phyloP scores from a whole-genome alignment of 805 yeast species.

The Torulaspora maleeae region DNA sequence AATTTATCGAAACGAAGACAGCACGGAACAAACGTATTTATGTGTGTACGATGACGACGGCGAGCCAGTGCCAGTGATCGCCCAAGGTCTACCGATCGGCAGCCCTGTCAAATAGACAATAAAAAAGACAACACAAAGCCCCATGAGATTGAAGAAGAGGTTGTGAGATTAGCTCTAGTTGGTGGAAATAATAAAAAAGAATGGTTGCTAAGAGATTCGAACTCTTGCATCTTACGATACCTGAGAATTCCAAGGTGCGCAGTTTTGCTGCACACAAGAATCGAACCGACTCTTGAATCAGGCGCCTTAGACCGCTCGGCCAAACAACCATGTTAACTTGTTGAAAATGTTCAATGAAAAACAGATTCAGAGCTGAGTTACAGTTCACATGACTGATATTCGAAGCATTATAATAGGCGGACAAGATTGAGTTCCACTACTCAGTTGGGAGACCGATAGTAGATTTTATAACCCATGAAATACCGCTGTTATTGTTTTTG shows the following conservation, averaged over 20 bases:
- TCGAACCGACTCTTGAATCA: slow-evolving; percentile 19
- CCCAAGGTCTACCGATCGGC: slow-evolving; percentile 17
- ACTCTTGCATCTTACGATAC: slow-evolving; percentile 27
- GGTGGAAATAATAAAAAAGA: slow-evolving; percentile 5
- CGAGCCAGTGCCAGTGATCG: slow-evolving; percentile 12
- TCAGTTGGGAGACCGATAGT: too few relatives aligned
- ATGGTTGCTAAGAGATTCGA: slow-evolving; percentile 27
- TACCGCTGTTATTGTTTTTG: too few relatives aligned
- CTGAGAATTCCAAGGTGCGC: slow-evolving; percentile 17
- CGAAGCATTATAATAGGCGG: too few relatives aligned
- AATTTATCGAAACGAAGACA: slow-evolving; percentile 15
- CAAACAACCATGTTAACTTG: slow-evolving; percentile 16
- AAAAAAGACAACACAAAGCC: background rate
- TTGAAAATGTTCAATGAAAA: background rate
- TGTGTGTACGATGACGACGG: slow-evolving; percentile 8
- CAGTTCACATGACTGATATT: too few relatives aligned
- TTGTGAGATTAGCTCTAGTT: background rate
- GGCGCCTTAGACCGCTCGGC: slow-evolving; percentile 28
- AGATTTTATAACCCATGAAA: too few relatives aligned
- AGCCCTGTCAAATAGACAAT: slow-evolving; percentile 13
- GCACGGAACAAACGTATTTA: slow-evolving; percentile 8
- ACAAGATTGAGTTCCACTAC: too few relatives aligned
- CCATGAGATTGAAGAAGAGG: too few relatives aligned
- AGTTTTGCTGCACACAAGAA: slow-evolving; percentile 13
- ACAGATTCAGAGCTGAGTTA: too few relatives aligned